phyloP scores from a whole-genome alignment of 352 stramenopile genomes.

The Phytophthora chlamydospora region DNA sequence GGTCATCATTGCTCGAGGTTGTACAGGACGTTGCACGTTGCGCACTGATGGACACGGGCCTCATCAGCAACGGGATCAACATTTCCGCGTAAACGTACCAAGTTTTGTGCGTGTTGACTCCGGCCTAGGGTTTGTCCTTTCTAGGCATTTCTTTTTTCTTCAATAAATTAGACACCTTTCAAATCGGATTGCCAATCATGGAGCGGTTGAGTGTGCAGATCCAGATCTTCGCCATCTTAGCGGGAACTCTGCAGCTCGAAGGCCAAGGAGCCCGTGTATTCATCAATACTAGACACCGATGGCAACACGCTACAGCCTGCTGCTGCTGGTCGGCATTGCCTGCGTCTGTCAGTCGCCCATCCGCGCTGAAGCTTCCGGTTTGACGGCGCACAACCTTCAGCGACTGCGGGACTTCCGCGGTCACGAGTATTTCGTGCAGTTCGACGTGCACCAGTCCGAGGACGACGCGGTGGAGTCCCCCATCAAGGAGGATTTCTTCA shows the following conservation, averaged over 20 bases:
- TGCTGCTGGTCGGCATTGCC: conserved; percentile 4
- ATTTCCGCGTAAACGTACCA: no score
- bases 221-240: conserved; percentile 3
- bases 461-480: conserved; percentile 34
- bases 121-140: no score
- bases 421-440: conserved; percentile 69
- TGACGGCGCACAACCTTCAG: conserved; percentile 47
- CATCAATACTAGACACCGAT: conserved; percentile 7
- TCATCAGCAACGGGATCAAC: no score
- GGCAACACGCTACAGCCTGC: conserved; percentile 6
- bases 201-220: background rate
- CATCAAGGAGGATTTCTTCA: conserved; percentile 66
- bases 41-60: no score
- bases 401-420: conserved; percentile 70
- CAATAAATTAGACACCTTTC: conserved; percentile 13
- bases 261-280: background rate
- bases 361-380: conserved; percentile 13
- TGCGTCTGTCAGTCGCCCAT: conserved; percentile 3
- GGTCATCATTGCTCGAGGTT: no score
- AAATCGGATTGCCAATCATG: conserved; percentile 32
- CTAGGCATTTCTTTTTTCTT: background rate
- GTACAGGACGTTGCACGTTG: no score
- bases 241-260: background rate
- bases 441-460: conserved; percentile 38
- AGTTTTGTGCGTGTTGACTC: no score